phyloP scores from a whole-genome alignment of 1,139 yeast genomes.

The Diutina neorugosa region DNA sequence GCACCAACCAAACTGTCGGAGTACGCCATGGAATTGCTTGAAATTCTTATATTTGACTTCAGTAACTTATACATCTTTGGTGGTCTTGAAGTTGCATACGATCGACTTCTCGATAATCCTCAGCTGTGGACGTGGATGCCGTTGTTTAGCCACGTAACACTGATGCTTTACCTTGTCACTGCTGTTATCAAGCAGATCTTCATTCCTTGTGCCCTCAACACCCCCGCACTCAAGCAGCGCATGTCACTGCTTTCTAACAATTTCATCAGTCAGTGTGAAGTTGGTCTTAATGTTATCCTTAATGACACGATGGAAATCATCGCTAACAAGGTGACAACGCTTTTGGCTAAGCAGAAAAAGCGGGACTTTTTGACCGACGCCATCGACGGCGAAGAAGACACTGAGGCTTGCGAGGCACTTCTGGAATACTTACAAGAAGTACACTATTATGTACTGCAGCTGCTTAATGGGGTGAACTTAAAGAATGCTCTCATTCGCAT shows the following conservation, averaged over 20 bases:
- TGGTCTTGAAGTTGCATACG: constrained; percentile 62
- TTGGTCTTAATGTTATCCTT: constrained; percentile 54
- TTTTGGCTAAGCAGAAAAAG: constrained; percentile 49
- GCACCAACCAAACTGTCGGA: constrained; percentile 53
- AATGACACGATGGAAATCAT: constrained; percentile 43
- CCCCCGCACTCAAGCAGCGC: constrained; percentile 48
- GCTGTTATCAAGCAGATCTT: constrained; percentile 61
- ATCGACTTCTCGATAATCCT: constrained; percentile 14
- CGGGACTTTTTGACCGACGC: constrained; percentile 43
- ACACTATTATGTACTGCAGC: constrained; percentile 19
- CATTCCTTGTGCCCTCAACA: constrained; percentile 56
- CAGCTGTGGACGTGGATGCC: constrained; percentile 23
- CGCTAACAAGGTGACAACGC: constrained; percentile 32
- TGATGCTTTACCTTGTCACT: constrained; percentile 55
- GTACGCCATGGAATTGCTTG: constrained; percentile 55
- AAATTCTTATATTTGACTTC: constrained; percentile 53
- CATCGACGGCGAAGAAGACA: constrained; percentile 41
- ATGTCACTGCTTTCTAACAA: constrained; percentile 57
- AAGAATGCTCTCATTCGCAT: constrained; percentile 41
- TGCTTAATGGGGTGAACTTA: constrained; percentile 44
- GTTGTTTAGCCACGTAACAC: constrained; percentile 49
- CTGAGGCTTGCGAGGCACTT: constrained; percentile 56
- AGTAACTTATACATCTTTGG: constrained; percentile 67
- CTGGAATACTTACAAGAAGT: constrained; percentile 40
- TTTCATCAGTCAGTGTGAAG: constrained; percentile 57